These are phyloP conservation scores for Verticillium isaacii DNA, from an alignment of 2,329 filamentous ascomycete species.

Conservation along the genomic window DNA sequence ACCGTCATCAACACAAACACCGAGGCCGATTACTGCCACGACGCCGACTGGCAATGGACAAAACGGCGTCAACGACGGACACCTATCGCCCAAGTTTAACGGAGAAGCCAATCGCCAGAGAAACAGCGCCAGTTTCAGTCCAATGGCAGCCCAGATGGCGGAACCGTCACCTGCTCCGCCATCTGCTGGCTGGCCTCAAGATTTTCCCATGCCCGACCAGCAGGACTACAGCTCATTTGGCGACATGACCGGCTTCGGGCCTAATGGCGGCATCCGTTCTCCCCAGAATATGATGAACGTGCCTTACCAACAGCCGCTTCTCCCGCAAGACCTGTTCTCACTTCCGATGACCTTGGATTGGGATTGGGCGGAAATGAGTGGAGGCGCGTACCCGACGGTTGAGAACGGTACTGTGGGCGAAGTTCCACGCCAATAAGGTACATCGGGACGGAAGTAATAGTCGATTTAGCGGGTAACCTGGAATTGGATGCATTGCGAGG, in stretches of 20 bases:
- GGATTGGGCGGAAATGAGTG: constrained; percentile 68
- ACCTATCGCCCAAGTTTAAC: constrained; percentile 13
- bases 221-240: constrained; percentile 38
- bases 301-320: constrained; percentile 74
- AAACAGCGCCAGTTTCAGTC: constrained; percentile 19
- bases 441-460: neutral
- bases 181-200: constrained; percentile 42
- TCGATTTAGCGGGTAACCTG: neutral
- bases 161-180: constrained; percentile 40
- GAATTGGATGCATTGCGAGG: neutral
- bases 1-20: constrained; percentile 18
- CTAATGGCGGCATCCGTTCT: constrained; percentile 26
- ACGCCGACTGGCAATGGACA: constrained; percentile 21
- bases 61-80: constrained; percentile 11
- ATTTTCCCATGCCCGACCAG: constrained; percentile 29
- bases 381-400: constrained; percentile 58
- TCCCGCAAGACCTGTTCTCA: constrained; percentile 91
- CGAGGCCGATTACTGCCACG: constrained; percentile 19
- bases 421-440: neutral
- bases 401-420: constrained; percentile 53
- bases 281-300: constrained; percentile 22
- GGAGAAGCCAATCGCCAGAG: constrained; percentile 10
- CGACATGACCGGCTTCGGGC: constrained; percentile 40
- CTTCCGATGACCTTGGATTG: constrained; percentile 96
- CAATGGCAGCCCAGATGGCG: constrained; percentile 31